phyloP scores from a whole-genome alignment of 257 asterid genomes.

The Nicotiana otophora region DNA sequence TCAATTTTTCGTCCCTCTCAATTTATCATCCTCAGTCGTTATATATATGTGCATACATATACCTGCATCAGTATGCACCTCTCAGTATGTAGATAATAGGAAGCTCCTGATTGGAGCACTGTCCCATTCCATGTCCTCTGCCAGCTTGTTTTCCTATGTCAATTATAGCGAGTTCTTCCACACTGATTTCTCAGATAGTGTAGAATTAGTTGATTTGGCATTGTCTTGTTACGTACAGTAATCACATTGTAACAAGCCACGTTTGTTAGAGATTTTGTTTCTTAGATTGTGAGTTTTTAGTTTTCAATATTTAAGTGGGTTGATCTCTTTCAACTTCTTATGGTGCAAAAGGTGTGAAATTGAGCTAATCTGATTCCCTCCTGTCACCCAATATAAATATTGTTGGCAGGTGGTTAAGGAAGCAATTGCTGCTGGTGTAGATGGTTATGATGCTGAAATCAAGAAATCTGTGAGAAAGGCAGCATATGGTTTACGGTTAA shows the following conservation, averaged over 20 bases:
- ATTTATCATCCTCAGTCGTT: too few species aligned
- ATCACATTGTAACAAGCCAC: not conserved
- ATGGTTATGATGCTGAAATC: conserved; percentile 70
- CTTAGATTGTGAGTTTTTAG: not conserved
- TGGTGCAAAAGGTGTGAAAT: not conserved
- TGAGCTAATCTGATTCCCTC: not conserved
- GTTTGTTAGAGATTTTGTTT: not conserved
- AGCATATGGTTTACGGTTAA: conserved; percentile 89
- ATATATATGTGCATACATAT: too few species aligned
- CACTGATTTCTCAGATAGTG: not conserved
- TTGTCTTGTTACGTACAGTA: not conserved
- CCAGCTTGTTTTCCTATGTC: not conserved
- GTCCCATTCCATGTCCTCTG: not conserved
- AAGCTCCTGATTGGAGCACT: not conserved
- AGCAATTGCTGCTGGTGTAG: conserved; percentile 74
- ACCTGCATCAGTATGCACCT: too few species aligned
- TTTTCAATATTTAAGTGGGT: not conserved
- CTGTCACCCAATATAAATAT: conserved; percentile 4
- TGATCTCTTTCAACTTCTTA: not conserved
- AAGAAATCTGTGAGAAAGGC: conserved; percentile 78
- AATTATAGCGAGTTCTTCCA: not conserved
- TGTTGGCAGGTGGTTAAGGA: conserved; percentile 70
- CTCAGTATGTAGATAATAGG: too few species aligned
- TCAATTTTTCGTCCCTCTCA: too few species aligned
- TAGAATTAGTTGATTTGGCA: not conserved